These are phyloP conservation scores for Prunus yedoensis DNA, from an alignment of 331 rosid genomes.

Conservation along the genomic window DNA sequence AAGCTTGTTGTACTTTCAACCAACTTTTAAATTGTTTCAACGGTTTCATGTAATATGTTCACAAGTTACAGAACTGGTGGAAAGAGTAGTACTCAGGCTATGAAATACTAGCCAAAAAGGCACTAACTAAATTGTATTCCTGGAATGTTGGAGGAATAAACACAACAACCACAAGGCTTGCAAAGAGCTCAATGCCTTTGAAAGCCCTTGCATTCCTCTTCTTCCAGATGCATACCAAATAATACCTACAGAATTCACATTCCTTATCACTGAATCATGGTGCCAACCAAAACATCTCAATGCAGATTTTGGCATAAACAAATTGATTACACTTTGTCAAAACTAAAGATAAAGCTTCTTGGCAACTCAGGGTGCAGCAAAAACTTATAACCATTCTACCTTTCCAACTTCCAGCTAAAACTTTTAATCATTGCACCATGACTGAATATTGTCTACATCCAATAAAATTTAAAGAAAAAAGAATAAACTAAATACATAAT, in stretches of 20 bases:
- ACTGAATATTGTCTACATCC: neutral
- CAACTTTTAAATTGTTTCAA: neutral
- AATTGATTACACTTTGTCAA: neutral
- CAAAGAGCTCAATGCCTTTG: neutral
- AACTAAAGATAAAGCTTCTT: neutral
- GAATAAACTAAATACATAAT: constrained; percentile 2
- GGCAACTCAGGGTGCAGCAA: neutral
- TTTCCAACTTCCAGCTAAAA: neutral
- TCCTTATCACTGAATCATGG: neutral
- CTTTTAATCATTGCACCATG: neutral
- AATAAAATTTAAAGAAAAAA: neutral
- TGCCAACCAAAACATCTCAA: neutral
- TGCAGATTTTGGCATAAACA: neutral
- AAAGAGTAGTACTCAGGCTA: neutral
- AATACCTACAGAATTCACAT: constrained; percentile 1
- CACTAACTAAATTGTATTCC: neutral
- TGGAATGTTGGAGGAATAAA: neutral
- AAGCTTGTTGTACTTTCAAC: neutral
- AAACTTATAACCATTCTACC: neutral
- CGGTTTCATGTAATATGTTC: neutral
- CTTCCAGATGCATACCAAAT: neutral
- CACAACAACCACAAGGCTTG: neutral
- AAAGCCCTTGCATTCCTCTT: neutral
- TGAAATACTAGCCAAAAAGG: neutral
- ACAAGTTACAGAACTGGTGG: neutral